Evolutionary conservation across 768 basidiomycete species (phyloP), one percentile per base, ranked within the genome.

Genomic region (Tulasnella sp.): DNA sequence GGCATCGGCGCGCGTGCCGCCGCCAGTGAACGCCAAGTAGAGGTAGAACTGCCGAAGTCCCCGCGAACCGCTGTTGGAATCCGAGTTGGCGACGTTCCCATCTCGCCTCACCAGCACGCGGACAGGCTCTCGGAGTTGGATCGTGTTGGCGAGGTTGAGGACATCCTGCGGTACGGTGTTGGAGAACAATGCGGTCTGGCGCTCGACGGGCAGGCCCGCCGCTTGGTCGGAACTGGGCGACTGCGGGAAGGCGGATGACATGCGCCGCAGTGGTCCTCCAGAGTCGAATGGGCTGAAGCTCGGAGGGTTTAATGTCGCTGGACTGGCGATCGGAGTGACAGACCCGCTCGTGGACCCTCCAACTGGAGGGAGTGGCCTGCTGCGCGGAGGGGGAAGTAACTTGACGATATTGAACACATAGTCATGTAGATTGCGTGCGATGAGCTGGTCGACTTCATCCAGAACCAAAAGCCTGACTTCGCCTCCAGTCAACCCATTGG

Each of bases 111-210:
- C 96, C 17, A 99, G 81, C n/a, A 99, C 96, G 23, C 96, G 81
- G 39, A 99, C 92, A 19, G 96, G 94, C 68, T 99, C 96, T 51
- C 86, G 82, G 9, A 99, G 79, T 65, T 96, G 87, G 58, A 99
- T 91, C 3, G 86, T 82, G 53, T 88, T 82, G 1, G 92, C 92
- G 39, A 99, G 82, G 68, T 93, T 97, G 61, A 99, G 79, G 9
- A 99, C 96, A 66, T 99, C 96, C 67, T 94, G 91, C 14, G 91
- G 94, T 15, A 96, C 93, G 2, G 96, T 99, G 68, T 98, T 98
- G 35, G 91, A 94, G 70, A 97, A 97, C n/a, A 90, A 74, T 6
- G 87, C 89, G 3, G 89, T 90, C 69, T 93, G 91, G 23, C 92
- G 82, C 63, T 93, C 90, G 45, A 84, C 76, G 73, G 12, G 71